Evolutionary conservation across 2,329 filamentous ascomycete genomes (phyloP).

Genomic region (Lachnellula cervina): DNA sequence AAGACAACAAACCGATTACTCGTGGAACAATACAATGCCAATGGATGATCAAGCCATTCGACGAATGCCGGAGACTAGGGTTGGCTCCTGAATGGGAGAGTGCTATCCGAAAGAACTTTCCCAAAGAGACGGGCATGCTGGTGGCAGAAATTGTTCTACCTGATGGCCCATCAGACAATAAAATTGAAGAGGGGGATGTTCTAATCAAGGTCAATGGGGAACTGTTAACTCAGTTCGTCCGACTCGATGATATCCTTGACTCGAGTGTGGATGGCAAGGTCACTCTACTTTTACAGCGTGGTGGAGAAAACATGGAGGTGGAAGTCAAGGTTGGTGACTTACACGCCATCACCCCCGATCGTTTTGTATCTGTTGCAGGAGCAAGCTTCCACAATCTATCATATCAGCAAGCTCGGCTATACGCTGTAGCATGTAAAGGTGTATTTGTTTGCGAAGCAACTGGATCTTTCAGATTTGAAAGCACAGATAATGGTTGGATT

Average conservation of each 20-base stretch:
- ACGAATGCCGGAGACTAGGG: constrained; percentile 88
- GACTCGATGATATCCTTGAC: constrained; percentile 86
- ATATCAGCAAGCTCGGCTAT: constrained; percentile 94
- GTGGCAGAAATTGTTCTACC: constrained; percentile 94
- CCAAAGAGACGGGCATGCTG: constrained; percentile 92
- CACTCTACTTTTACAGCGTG: constrained; percentile 77
- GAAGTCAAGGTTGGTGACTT: constrained; percentile 83
- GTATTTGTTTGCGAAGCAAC: constrained; percentile 94
- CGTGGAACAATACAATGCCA: constrained; percentile 97
- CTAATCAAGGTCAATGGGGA: constrained; percentile 90
- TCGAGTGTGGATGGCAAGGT: constrained; percentile 77
- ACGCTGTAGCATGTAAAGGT: constrained; percentile 85
- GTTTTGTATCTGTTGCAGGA: constrained; percentile 90
- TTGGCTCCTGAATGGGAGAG: constrained; percentile 83
- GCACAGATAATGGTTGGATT: constrained; percentile 86
- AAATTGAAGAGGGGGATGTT: constrained; percentile 91
- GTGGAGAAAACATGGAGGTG: constrained; percentile 80
- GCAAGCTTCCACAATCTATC: constrained; percentile 94
- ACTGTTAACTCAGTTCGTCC: constrained; percentile 87
- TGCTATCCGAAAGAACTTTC: constrained; percentile 74
- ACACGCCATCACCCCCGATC: constrained; percentile 90
- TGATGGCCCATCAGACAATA: constrained; percentile 77
- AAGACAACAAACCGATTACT: constrained; percentile 67
- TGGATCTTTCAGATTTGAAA: constrained; percentile 92
- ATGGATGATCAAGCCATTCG: constrained; percentile 94